These are phyloP conservation scores for Zygosaccharomyces bailii DNA, from an alignment of 805 yeast species.

Conservation along the genomic window DNA sequence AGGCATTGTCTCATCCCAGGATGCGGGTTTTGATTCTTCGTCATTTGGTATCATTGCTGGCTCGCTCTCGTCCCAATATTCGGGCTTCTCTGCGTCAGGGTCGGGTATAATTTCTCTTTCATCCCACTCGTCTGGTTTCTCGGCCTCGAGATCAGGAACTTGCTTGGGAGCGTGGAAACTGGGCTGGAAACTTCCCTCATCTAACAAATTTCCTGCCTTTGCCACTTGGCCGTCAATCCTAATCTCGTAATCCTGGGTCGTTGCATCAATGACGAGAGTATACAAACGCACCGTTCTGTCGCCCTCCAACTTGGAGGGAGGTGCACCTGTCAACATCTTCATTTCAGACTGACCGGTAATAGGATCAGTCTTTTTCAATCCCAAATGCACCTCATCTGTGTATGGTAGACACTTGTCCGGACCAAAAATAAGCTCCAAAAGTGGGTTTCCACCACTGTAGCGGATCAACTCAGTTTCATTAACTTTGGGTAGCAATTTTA, in stretches of 20 bases:
- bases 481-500: conserved; percentile 58
- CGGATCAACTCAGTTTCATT: conserved; percentile 37
- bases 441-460: conserved; percentile 50
- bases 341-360: conserved; percentile 57
- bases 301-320: conserved; percentile 50
- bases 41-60: conserved; percentile 68
- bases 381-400: conserved; percentile 75
- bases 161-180: conserved; percentile 62
- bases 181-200: conserved; percentile 57
- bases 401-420: conserved; percentile 82
- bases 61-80: conserved; percentile 75
- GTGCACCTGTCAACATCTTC: conserved; percentile 64
- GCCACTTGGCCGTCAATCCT: conserved; percentile 76
- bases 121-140: conserved; percentile 80
- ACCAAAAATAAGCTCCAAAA: conserved; percentile 88
- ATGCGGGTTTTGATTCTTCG: conserved; percentile 61
- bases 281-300: conserved; percentile 63
- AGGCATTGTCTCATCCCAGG: conserved; percentile 70
- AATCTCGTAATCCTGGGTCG: conserved; percentile 68
- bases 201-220: conserved; percentile 64
- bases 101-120: conserved; percentile 66
- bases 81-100: conserved; percentile 68
- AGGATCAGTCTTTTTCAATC: conserved; percentile 58
- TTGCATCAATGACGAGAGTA: conserved; percentile 62
- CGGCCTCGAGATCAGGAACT: conserved; percentile 53